These are phyloP conservation scores for Magnolia changhungtana DNA, from an alignment of 164 flowering plant species.

Conservation along the genomic window DNA sequence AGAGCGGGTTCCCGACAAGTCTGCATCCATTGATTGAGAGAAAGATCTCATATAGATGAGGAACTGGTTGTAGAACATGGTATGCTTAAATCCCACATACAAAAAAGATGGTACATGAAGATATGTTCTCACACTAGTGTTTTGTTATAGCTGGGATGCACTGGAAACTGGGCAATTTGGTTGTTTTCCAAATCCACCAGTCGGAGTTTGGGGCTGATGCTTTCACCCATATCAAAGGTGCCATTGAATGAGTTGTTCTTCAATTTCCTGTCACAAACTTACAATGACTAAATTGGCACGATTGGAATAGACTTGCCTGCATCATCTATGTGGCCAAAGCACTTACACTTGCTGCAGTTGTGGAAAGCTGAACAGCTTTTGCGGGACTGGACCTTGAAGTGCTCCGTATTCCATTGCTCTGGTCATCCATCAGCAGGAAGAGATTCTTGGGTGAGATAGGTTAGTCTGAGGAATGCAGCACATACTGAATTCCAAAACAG, in stretches of 20 bases:
- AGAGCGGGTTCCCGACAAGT: conserved; percentile 75
- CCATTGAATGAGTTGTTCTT: conserved; percentile 58
- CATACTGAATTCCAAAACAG: not conserved
- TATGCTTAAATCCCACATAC: not conserved
- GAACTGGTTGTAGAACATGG: not conserved
- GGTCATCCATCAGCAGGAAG: conserved; percentile 9
- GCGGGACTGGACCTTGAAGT: conserved; percentile 57
- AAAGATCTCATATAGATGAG: not conserved
- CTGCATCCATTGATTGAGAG: conserved; percentile 26
- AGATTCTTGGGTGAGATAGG: conserved; percentile 4
- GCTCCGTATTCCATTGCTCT: conserved; percentile 64
- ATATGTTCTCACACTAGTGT: conserved; percentile 51
- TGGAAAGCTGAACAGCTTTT: conserved; percentile 54
- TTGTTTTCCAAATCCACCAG: conserved; percentile 76
- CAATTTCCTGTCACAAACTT: conserved; percentile 47
- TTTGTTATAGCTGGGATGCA: conserved; percentile 43
- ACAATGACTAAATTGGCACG: not conserved
- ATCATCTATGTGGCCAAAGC: not conserved
- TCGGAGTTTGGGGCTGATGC: conserved; percentile 50
- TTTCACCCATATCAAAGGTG: conserved; percentile 54
- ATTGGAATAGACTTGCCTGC: not conserved
- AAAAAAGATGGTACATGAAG: not conserved
- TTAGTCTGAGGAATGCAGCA: not conserved
- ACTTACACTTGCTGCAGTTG: conserved; percentile 82
- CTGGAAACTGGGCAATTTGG: conserved; percentile 36